Conservation (phyloP, 2,329 filamentous ascomycete species). For the Sporothrix curviconia region DNA sequence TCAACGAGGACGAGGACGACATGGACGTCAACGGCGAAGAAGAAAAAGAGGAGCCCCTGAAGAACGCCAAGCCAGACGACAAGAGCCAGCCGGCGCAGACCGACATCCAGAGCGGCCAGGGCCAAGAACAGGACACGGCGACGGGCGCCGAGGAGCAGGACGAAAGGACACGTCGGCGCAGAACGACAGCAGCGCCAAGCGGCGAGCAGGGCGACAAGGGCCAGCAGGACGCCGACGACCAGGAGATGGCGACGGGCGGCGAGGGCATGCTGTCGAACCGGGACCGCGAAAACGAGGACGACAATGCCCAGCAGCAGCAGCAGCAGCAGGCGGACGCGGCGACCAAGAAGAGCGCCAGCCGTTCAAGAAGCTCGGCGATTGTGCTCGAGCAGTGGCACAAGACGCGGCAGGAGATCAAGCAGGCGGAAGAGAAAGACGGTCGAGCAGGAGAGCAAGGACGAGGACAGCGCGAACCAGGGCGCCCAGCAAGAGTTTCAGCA, state of each 20-base stretch:
- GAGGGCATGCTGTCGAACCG: conserved; percentile 49
- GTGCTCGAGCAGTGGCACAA: conserved; percentile 88
- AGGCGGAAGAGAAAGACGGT: conserved; percentile 44
- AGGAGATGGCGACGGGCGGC: conserved; percentile 49
- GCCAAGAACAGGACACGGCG: conserved; percentile 58
- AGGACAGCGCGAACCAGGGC: conserved; percentile 56
- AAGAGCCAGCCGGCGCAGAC: conserved; percentile 58
- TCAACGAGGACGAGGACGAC: conserved; percentile 42
- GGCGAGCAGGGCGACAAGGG: conserved; percentile 61
- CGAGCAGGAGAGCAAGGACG: conserved; percentile 33
- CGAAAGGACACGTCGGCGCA: conserved; percentile 9
- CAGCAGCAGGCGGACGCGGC: conserved; percentile 27
- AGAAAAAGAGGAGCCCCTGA: conserved; percentile 28
- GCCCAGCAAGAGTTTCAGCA: conserved; percentile 86
- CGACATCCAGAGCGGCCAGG: conserved; percentile 57
- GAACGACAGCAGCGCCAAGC: conserved; percentile 52
- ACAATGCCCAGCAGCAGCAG: conserved; percentile 39
- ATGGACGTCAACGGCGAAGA: conserved; percentile 45
- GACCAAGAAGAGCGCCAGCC: conserved; percentile 48
- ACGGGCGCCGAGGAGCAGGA: conserved; percentile 20
- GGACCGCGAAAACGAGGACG: conserved; percentile 32
- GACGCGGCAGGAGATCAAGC: conserved; percentile 74
- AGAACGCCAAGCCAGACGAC: conserved; percentile 46
- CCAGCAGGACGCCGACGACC: conserved; percentile 55
- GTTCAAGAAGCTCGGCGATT: conserved; percentile 92